Conservation (phyloP, 352 stramenopile genomes). For the Pythium rishiriense region DNA sequence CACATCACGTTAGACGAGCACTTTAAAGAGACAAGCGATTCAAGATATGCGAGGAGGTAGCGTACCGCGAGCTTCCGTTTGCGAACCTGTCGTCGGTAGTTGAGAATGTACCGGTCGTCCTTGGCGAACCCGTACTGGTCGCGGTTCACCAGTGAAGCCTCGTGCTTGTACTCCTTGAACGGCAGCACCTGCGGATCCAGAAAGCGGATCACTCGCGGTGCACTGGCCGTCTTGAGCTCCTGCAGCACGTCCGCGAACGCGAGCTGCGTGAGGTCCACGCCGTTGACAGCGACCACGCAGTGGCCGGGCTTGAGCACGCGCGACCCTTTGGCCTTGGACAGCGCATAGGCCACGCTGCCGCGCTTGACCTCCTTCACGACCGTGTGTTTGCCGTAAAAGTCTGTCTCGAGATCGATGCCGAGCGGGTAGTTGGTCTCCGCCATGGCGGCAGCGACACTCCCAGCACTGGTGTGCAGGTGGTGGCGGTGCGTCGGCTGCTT, state of each 20-base stretch:
- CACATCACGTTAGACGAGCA: neutral
- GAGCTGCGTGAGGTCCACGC: slow-evolving; percentile 34
- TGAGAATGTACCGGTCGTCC: slow-evolving; percentile 56
- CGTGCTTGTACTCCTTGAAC: slow-evolving; percentile 33
- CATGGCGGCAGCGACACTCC: too few relatives aligned
- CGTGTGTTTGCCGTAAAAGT: slow-evolving; percentile 54
- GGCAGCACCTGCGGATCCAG: slow-evolving; percentile 42
- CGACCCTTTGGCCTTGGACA: slow-evolving; percentile 17
- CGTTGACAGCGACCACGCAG: slow-evolving; percentile 54
- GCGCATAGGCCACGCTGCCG: slow-evolving; percentile 33
- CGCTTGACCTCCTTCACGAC: slow-evolving; percentile 43
- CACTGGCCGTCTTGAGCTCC: slow-evolving; percentile 25
- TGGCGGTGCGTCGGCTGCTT: slow-evolving; percentile 9
- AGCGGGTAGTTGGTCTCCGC: slow-evolving; percentile 26
- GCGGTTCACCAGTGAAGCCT: slow-evolving; percentile 42
- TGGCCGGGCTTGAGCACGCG: slow-evolving; percentile 36
- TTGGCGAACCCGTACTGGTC: slow-evolving; percentile 67
- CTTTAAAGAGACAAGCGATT: neutral
- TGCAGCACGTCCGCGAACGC: slow-evolving; percentile 39
- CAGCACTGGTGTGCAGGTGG: neutral
- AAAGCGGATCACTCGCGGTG: slow-evolving; percentile 47
- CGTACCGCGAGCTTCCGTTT: slow-evolving; percentile 39
- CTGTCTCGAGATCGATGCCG: slow-evolving; percentile 58
- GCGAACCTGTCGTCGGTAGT: slow-evolving; percentile 41
- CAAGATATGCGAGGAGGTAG: too few relatives aligned